Percentiles rank a stretch among this genome's conserved stretches.
Conservation (phyloP, 2,329 filamentous ascomycete species). For the Colletotrichum sp. region DNA sequence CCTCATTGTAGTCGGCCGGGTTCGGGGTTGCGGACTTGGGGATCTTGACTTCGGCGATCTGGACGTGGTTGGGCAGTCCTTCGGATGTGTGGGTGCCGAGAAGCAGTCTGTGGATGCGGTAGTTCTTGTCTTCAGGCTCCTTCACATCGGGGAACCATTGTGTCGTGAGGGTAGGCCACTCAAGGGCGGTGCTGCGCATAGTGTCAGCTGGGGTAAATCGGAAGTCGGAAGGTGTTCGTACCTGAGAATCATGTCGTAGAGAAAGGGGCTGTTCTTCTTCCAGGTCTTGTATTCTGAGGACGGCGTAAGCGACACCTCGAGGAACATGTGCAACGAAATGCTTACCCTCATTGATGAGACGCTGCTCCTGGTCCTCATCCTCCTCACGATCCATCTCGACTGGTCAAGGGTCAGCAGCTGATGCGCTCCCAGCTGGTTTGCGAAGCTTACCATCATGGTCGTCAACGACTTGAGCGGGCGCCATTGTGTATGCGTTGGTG, state of each 20-base stretch:
- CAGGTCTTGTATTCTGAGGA: conserved; percentile 94
- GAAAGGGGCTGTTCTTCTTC: conserved; percentile 99
- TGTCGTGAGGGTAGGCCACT: conserved; percentile 96
- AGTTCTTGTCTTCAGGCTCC: conserved; percentile 84
- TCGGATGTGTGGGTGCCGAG: conserved; percentile 95
- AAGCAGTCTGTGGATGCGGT: conserved; percentile 85
- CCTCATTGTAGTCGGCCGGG: conserved; percentile 86
- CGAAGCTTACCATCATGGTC: conserved; percentile 51
- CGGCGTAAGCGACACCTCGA: neutral
- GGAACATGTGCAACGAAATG: neutral
- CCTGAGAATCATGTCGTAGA: conserved; percentile 97
- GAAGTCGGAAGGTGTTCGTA: conserved; percentile 33
- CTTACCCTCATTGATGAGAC: conserved; percentile 90
- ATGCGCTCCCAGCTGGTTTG: neutral
- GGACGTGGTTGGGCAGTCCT: conserved; percentile 85
- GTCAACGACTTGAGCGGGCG: conserved; percentile 51
- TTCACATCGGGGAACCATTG: conserved; percentile 98
- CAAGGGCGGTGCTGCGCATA: conserved; percentile 75
- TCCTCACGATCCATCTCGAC: conserved; percentile 67
- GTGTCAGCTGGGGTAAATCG: neutral
- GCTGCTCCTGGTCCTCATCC: conserved; percentile 76
- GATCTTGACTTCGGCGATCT: conserved; percentile 93
- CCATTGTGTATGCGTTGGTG: conserved; percentile 37
- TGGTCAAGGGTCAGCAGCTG: conserved; percentile 27
- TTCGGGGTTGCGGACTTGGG: conserved; percentile 80